Evolutionary conservation across 805 yeast species (phyloP), one percentile per base, ranked within the genome.

Genomic region (Starmerella khaoyaiensis): DNA sequence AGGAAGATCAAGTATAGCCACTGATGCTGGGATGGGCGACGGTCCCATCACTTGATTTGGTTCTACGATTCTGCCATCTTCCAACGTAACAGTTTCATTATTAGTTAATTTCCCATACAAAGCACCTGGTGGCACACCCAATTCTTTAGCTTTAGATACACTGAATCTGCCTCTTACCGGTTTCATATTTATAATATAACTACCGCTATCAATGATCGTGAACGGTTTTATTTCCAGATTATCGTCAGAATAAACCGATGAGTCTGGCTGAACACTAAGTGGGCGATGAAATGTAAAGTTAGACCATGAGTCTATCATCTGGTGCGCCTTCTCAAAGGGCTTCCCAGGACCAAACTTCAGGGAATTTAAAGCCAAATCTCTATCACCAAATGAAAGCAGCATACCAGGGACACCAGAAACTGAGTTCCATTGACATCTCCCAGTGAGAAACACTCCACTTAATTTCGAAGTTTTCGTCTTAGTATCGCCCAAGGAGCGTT

Each of bases 381-480:
- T 40, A 9, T 82, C 95, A 39, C 81, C 74, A 11, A 79, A 64
- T 0, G 96, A 82, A 35, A 87, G 60, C 33, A 87, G 71, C 50
- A 82, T 60, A 0, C 98, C 98, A 0, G 97, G 96, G 5, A 87
- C 57, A 0, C 98, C 98, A n/a, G 93, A 82, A 2, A 83, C 60
- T n/a, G 76, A 67, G 5, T 68, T 56, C 95, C 95, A 87, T 37
- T 68, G 58, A 9, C 80, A 44, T n/a, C 62, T 62, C 3, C 98
- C 98, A 0, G 94, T 75, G 4, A 90, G 52, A 50, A 81, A 86
- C 4, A 87, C 61, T 25, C 74, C 71, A 33, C 69, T 65, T 22
- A 82, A 57, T 44, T 71, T 76, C 2, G 76, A 65, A 11, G 79
- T 57, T 31, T 68, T 65, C 19, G 76, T 54, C 31, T 72, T 71